phyloP scores from a whole-genome alignment of 2,329 filamentous ascomycete species.

The Chrysosporium queenslandicum region DNA sequence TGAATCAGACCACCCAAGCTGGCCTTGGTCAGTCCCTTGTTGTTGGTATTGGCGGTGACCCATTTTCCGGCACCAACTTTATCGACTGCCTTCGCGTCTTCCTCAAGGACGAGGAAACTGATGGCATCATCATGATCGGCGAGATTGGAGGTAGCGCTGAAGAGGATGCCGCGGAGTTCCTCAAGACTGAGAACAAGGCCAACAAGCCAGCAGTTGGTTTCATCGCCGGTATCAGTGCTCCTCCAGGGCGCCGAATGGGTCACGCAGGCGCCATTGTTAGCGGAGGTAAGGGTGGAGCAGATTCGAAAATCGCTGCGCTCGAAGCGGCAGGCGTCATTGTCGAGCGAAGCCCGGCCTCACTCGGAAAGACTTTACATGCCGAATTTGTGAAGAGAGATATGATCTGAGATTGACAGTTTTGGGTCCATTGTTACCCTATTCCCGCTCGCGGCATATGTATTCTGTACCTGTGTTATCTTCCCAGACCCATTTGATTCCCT shows the following conservation, averaged over 20 bases:
- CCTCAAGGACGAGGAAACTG: constrained; percentile 88
- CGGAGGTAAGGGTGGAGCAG: constrained; percentile 93
- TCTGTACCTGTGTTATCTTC: constrained; percentile 1
- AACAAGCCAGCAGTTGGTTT: constrained; percentile 97
- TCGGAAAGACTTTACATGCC: constrained; percentile 87
- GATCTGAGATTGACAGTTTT: constrained; percentile 46
- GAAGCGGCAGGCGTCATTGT: constrained; percentile 91
- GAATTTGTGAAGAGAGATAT: constrained; percentile 96
- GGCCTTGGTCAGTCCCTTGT: constrained; percentile 96
- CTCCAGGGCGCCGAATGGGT: constrained; percentile 93
- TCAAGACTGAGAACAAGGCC: constrained; percentile 80
- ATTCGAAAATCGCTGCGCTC: constrained; percentile 94
- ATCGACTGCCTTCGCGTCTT: constrained; percentile 98
- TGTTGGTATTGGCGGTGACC: constrained; percentile 95
- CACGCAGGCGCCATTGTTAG: constrained; percentile 97
- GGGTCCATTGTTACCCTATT: not conserved
- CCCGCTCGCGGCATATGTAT: constrained; percentile 1
- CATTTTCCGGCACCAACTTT: constrained; percentile 98
- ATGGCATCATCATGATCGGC: constrained; percentile 99
- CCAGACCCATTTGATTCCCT: not conserved
- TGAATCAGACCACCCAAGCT: constrained; percentile 97
- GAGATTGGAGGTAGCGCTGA: constrained; percentile 97
- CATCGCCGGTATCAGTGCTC: constrained; percentile 95
- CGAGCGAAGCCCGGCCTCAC: constrained; percentile 80
- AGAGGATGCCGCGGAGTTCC: constrained; percentile 95